These are phyloP conservation scores for Stagonosporopsis tanaceti DNA, from an alignment of 2,329 filamentous ascomycete species.

Conservation along the genomic window DNA sequence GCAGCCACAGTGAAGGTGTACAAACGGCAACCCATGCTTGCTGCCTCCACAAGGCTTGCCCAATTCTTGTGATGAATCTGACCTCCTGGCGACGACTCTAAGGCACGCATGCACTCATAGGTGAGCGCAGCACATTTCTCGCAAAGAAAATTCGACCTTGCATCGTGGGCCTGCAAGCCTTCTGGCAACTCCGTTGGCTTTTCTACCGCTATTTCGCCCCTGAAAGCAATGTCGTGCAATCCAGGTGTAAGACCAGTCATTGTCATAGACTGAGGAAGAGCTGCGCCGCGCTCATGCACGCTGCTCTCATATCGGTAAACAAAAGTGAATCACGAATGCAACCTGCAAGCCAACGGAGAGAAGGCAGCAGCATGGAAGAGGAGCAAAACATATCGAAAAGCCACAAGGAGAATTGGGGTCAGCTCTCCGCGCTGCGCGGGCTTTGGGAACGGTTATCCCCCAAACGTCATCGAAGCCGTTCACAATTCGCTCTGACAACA, in stretches of 20 bases:
- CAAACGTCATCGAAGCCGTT: background rate
- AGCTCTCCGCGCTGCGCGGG: background rate
- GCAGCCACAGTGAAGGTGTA: conserved; percentile 14
- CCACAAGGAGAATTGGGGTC: background rate
- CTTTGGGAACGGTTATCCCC: background rate
- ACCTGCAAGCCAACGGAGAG: background rate
- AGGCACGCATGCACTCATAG: conserved; percentile 14
- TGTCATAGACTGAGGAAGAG: background rate
- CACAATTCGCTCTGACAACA: background rate
- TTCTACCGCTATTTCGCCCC: background rate
- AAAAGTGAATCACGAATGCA: background rate
- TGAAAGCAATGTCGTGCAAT: background rate
- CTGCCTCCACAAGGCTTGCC: conserved; percentile 3
- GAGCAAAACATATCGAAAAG: background rate
- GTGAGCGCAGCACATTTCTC: conserved; percentile 10
- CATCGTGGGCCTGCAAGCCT: background rate
- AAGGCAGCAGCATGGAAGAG: background rate
- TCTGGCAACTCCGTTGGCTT: background rate
- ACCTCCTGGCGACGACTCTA: conserved; percentile 8
- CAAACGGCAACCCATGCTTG: conserved; percentile 8
- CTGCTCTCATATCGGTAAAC: conserved; percentile 4
- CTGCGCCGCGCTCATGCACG: conserved; percentile 5
- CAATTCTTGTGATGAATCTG: conserved; percentile 13
- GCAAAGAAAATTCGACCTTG: conserved; percentile 13
- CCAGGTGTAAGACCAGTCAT: conserved; percentile 5